phyloP scores from a whole-genome alignment of 2,329 filamentous ascomycete species.

The Microdochium trichocladiopsis region DNA sequence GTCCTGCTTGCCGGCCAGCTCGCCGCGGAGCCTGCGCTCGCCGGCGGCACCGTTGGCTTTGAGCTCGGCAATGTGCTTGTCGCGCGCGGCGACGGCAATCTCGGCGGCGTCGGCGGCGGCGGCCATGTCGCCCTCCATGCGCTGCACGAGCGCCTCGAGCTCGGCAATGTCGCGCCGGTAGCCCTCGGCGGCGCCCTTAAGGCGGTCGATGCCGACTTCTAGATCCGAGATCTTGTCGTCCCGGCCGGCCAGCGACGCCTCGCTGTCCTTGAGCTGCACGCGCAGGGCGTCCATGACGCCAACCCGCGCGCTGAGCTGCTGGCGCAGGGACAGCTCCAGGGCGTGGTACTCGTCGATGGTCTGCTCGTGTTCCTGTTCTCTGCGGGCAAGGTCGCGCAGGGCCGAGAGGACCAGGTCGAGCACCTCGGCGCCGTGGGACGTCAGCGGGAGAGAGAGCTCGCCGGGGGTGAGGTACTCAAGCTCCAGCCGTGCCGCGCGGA shows the following conservation, averaged over 20 bases:
- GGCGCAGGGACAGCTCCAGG: constrained; percentile 46
- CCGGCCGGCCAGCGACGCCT: constrained; percentile 25
- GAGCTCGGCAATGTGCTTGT: neutral
- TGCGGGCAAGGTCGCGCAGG: constrained; percentile 40
- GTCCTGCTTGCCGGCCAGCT: constrained; percentile 23
- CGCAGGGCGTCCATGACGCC: constrained; percentile 40
- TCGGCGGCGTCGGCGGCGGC: neutral
- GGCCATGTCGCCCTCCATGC: constrained; percentile 32
- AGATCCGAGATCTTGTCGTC: constrained; percentile 36
- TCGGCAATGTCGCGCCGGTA: constrained; percentile 48
- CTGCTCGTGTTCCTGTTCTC: constrained; percentile 40
- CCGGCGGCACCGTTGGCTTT: constrained; percentile 14
- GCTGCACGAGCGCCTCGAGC: constrained; percentile 43
- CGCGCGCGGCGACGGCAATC: neutral
- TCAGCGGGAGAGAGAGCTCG: constrained; percentile 45
- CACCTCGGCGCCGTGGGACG: constrained; percentile 44
- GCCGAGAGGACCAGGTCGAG: constrained; percentile 45
- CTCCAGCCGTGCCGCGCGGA: constrained; percentile 51
- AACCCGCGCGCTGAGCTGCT: constrained; percentile 47
- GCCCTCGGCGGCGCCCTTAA: constrained; percentile 42
- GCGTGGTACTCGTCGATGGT: constrained; percentile 53
- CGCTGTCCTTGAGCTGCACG: constrained; percentile 27
- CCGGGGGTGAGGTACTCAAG: constrained; percentile 56
- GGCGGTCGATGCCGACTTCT: constrained; percentile 39
- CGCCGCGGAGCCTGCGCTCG: constrained; percentile 20